Conservation (phyloP, 345 rosid species). For the Dipteronia sinensis region DNA sequence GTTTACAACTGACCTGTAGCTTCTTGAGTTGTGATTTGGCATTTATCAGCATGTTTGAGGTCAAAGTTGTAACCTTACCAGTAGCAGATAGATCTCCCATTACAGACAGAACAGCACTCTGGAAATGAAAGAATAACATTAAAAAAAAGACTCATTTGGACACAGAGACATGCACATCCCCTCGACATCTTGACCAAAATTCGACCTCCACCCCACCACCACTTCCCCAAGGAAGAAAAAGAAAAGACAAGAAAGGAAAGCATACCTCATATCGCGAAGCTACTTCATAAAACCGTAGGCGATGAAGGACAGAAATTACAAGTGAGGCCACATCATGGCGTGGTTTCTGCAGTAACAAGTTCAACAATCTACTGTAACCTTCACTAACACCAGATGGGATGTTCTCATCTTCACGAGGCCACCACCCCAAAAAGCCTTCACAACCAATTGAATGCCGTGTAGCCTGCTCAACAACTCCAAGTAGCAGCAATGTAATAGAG, state of each 20-base stretch:
- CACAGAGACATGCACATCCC: constrained; percentile 10
- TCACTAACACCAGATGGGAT: constrained; percentile 76
- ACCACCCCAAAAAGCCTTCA: constrained; percentile 94
- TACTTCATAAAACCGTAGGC: constrained; percentile 88
- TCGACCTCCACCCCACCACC: not conserved
- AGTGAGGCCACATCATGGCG: constrained; percentile 85
- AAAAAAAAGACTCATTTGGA: constrained; percentile 13
- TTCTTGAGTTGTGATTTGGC: constrained; percentile 75
- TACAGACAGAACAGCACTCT: constrained; percentile 72
- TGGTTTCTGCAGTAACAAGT: constrained; percentile 76
- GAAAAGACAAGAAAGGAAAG: constrained; percentile 6
- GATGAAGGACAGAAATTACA: constrained; percentile 74
- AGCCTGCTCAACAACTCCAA: constrained; percentile 92
- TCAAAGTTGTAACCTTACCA: constrained; percentile 36
- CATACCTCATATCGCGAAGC: constrained; percentile 89
- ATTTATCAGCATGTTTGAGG: constrained; percentile 49
- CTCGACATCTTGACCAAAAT: not conserved
- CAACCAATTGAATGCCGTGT: constrained; percentile 89
- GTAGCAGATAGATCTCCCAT: constrained; percentile 56
- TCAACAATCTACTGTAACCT: constrained; percentile 75
- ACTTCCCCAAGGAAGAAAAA: not conserved
- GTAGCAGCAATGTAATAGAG: constrained; percentile 52
- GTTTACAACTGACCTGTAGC: constrained; percentile 65
- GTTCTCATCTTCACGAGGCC: constrained; percentile 87
- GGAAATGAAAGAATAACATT: constrained; percentile 37